Percentiles rank a stretch among this genome's conserved stretches.
phyloP scores from a whole-genome alignment of 106 monocot genomes.

The Ottelia alismoides region DNA sequence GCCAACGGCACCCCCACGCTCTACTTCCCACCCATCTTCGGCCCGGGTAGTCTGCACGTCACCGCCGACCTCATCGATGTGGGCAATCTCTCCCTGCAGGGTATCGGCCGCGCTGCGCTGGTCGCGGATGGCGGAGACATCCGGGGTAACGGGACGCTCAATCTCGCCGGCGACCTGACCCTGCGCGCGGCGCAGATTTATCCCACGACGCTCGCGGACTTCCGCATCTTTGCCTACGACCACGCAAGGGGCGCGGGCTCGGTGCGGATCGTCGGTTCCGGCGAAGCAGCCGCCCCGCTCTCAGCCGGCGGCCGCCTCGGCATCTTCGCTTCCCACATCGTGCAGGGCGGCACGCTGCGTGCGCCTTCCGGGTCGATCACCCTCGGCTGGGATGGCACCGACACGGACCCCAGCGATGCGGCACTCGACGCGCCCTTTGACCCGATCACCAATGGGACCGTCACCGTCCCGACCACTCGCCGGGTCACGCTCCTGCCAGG shows the following conservation, averaged over 20 bases:
- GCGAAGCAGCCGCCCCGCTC: not conserved
- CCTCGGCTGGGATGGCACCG: not conserved
- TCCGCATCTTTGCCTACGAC: not conserved
- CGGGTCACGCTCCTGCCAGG: not conserved
- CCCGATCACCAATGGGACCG: not conserved
- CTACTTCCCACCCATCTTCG: not conserved
- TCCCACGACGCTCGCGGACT: not conserved
- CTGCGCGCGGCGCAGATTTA: not conserved
- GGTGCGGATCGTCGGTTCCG: not conserved
- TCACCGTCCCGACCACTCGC: not conserved
- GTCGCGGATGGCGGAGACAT: not conserved
- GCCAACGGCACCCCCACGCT: not conserved
- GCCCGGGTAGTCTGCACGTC: not conserved
- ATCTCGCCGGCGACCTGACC: not conserved
- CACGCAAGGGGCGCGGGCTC: not conserved
- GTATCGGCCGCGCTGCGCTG: not conserved
- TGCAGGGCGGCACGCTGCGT: not conserved
- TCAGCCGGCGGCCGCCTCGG: not conserved
- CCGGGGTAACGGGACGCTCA: not conserved
- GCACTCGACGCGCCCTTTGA: not conserved
- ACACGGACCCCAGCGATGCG: no score
- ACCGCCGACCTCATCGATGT: not conserved
- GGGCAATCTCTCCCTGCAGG: not conserved
- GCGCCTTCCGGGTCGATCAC: not conserved
- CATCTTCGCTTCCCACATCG: not conserved